These are phyloP conservation scores for Sideroxylon spinosum DNA, from an alignment of 179 eudicot genomes.

Conservation along the genomic window DNA sequence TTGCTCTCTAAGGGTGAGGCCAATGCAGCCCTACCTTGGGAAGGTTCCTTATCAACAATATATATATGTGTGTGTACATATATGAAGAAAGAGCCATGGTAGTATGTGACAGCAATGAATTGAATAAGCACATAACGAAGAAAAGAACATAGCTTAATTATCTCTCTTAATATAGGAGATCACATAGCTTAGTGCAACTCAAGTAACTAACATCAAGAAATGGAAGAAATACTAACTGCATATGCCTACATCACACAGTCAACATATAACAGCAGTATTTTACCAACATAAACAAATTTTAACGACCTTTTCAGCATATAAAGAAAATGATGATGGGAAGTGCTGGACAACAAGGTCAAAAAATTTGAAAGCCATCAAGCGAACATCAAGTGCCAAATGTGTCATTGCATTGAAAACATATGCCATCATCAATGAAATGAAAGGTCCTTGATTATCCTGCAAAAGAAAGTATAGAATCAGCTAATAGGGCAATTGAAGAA, in stretches of 20 bases:
- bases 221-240: neutral
- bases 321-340: conserved; percentile 63
- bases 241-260: neutral
- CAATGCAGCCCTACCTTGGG: too few relatives aligned
- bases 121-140: neutral
- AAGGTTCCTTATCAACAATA: too few relatives aligned
- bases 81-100: neutral
- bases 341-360: conserved; percentile 71
- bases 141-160: neutral
- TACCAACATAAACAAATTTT: conserved; percentile 3
- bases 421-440: conserved; percentile 71
- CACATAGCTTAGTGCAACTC: conserved; percentile 1
- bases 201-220: neutral
- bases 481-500: conserved; percentile 3
- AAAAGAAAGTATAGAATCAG: conserved; percentile 21
- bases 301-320: conserved; percentile 77
- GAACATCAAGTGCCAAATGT: conserved; percentile 72
- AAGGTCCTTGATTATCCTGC: conserved; percentile 82
- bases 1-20: too few relatives aligned
- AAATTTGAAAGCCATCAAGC: conserved; percentile 91
- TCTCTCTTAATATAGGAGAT: neutral
- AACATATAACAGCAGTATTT: neutral
- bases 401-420: conserved; percentile 90
- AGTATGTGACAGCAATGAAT: neutral
- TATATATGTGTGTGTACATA: too few relatives aligned